These are phyloP conservation scores for Neurospora sp. DNA, from an alignment of 495 filamentous ascomycete species.

Conservation along the genomic window DNA sequence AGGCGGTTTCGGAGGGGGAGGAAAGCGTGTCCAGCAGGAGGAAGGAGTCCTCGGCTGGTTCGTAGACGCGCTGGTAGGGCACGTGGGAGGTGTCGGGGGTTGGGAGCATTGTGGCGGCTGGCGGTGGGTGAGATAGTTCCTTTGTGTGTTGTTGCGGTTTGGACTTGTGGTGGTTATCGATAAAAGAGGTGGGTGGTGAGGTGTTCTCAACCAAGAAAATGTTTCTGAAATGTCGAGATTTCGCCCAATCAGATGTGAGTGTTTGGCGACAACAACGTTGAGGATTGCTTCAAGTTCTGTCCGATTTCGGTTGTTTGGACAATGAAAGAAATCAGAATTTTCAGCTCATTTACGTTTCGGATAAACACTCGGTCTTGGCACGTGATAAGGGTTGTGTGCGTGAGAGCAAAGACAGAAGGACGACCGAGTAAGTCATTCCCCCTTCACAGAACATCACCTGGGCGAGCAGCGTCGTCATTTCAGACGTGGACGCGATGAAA, in stretches of 20 bases:
- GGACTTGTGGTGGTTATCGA: neutral
- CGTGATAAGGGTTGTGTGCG: neutral
- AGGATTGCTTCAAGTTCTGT: neutral
- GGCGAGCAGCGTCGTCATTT: neutral
- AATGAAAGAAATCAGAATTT: neutral
- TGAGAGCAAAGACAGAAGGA: neutral
- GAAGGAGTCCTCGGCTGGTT: conserved; percentile 90
- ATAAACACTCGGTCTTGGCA: neutral
- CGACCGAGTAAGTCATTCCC: neutral
- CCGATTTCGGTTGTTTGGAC: neutral
- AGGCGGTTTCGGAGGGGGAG: conserved; percentile 56
- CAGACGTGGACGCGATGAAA: neutral
- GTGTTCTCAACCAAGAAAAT: neutral
- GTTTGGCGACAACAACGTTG: neutral
- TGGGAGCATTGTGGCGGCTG: conserved; percentile 55
- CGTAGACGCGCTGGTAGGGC: conserved; percentile 74
- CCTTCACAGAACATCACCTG: neutral
- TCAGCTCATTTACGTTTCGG: neutral
- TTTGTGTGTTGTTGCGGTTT: neutral
- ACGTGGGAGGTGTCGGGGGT: conserved; percentile 90
- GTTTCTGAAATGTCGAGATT: neutral
- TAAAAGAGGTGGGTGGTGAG: neutral
- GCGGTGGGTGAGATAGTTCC: neutral
- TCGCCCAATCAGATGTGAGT: neutral
- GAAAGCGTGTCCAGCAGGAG: conserved; percentile 90